Base-by-base conservation (phyloP, 495 filamentous ascomycete genomes). In the Podospora australis region DNA sequence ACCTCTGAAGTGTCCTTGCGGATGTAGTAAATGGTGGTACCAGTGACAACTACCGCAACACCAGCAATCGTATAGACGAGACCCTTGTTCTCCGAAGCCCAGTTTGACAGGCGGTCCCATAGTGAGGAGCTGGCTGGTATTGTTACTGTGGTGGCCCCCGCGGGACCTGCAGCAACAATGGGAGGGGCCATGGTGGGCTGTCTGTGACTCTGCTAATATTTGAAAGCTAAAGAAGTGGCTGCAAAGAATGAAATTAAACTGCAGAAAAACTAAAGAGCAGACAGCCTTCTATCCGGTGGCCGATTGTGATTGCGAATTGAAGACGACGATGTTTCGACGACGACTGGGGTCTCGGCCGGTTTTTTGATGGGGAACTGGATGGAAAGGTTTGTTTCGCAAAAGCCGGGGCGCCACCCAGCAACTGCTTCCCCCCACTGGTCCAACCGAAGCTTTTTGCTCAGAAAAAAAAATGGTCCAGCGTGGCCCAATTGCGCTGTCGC, bases 31-130 rank as follows among this genome's bases (percentile, higher is more conserved):
- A 91, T 83, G 16, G 86, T 87, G 21, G 89, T 94, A 51, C 83
- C 82, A 22, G 86, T 90, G 48, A 90, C 87, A 22, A 96, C 88
- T 24, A 97, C 81, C 36, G 90, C 89, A 22, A 95, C 84, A 65
- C 91, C 92, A 48, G 88, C 88, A 70, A 96, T 86, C 53, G 94
- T 95, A 68, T 96, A 98, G 30, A 96, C 92, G 39, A 90, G 74
- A 32, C 84, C 86, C 71, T 96, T 98, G 65, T 98, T 84, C 59
- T 97, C 92, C 0, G 90, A 88, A 20, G 85, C 88, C 89, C 91
- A 98, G 67, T 78, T 86, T 53, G 88, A 86, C 60, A 96, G 69
- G 50, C 90, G 82, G 67, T 91, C 84, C 88, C 88, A 95, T 44
- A 94, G 63, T 17, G 90, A 88, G 50, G 85, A 77, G 32, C 73